These are phyloP conservation scores for Pezicula carpinea DNA, from an alignment of 2,329 filamentous ascomycete species.

Conservation along the genomic window DNA sequence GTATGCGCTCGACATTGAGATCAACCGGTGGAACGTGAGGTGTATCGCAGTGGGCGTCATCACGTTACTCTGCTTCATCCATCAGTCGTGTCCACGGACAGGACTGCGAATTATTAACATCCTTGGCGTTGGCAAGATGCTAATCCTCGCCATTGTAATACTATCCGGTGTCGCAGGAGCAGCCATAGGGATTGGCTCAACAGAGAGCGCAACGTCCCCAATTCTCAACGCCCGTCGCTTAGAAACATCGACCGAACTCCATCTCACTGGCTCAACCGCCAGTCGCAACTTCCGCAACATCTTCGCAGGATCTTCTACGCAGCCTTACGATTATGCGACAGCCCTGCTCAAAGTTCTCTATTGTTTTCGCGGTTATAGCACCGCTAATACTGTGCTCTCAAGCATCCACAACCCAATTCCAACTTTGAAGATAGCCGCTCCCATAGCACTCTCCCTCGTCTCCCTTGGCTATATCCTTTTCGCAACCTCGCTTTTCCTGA, in stretches of 20 bases:
- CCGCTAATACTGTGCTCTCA: constrained; percentile 50
- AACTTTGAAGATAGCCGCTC: constrained; percentile 53
- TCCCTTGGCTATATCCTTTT: constrained; percentile 51
- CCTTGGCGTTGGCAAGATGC: constrained; percentile 43
- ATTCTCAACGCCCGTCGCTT: constrained; percentile 15
- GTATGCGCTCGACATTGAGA: constrained; percentile 36
- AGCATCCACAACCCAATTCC: constrained; percentile 53
- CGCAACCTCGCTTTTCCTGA: constrained; percentile 56
- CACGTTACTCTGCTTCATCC: constrained; percentile 41
- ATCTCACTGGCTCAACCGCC: constrained; percentile 21
- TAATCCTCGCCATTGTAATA: constrained; percentile 43
- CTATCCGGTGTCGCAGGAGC: constrained; percentile 37
- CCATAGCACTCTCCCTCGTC: constrained; percentile 48
- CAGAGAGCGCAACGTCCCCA: constrained; percentile 4
- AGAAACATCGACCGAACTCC: constrained; percentile 17
- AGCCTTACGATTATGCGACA: constrained; percentile 41
- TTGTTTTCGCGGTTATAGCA: constrained; percentile 50
- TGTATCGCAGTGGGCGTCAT: constrained; percentile 42
- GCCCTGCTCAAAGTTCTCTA: constrained; percentile 53
- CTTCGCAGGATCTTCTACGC: constrained; percentile 35
- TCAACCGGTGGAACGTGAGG: constrained; percentile 44
- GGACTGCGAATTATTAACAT: constrained; percentile 44
- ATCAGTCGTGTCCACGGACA: constrained; percentile 40
- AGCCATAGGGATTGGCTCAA: constrained; percentile 28
- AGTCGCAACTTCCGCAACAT: constrained; percentile 36